Evolutionary conservation across 148 eudicot species (phyloP).

Genomic region (Rhododendron simsii): DNA sequence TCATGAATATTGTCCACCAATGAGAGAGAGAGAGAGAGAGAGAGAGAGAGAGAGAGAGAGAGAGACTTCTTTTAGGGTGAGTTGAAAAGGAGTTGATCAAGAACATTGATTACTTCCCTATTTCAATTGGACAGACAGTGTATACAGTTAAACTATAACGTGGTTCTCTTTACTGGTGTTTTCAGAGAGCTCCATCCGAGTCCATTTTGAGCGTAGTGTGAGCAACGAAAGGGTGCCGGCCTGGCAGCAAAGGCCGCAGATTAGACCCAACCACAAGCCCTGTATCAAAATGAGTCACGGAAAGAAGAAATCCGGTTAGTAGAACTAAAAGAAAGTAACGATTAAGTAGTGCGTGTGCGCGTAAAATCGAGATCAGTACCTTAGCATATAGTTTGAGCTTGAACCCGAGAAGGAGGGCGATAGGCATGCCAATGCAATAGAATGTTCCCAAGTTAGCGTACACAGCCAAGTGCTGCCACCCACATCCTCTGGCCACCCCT

Average conservation of each 20-base stretch:
- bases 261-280: conserved; percentile 70
- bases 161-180: not conserved
- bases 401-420: conserved; percentile 60
- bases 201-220: conserved; percentile 36
- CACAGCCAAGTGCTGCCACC: conserved; percentile 79
- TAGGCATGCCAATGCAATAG: conserved; percentile 76
- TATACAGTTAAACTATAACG: not conserved
- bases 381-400: conserved; percentile 53
- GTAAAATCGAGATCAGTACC: conserved; percentile 19
- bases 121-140: not conserved
- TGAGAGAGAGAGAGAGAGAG: no score
- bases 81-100: not conserved
- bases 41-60: no score
- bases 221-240: conserved; percentile 38
- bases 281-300: conserved; percentile 6
- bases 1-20: no score
- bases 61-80: not conserved
- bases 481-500: conserved; percentile 96
- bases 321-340: not conserved
- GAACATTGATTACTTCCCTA: not conserved
- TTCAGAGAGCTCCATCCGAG: conserved; percentile 19
- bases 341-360: not conserved
- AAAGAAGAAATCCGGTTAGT: not conserved
- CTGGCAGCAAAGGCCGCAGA: conserved; percentile 51
- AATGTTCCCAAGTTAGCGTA: conserved; percentile 58